phyloP scores from a whole-genome alignment of 2,329 filamentous ascomycete species.

The Tothia fuscella region DNA sequence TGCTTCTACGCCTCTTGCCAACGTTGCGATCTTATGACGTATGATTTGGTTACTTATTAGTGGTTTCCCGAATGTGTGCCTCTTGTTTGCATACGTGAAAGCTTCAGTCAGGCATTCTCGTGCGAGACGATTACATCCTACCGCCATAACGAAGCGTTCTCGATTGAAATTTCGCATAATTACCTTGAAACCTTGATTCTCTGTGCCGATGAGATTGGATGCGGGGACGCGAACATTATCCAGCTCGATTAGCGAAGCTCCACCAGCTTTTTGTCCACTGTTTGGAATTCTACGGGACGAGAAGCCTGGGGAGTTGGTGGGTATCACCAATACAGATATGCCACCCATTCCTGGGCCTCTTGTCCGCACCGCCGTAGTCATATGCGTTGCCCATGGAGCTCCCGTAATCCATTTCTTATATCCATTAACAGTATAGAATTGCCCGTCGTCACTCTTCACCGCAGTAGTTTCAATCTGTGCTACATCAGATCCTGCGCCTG shows the following conservation, averaged over 20 bases:
- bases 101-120: conserved; percentile 44
- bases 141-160: conserved; percentile 47
- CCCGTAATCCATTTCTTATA: conserved; percentile 60
- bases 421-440: conserved; percentile 56
- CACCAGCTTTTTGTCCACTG: conserved; percentile 54
- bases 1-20: conserved; percentile 48
- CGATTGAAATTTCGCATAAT: conserved; percentile 44
- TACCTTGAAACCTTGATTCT: conserved; percentile 44
- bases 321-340: conserved; percentile 47
- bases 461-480: conserved; percentile 52
- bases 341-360: conserved; percentile 41
- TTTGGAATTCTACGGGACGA: conserved; percentile 46
- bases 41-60: conserved; percentile 49
- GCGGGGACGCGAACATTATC: conserved; percentile 44
- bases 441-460: conserved; percentile 61
- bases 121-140: conserved; percentile 45
- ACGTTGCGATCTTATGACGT: conserved; percentile 45
- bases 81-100: conserved; percentile 37
- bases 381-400: conserved; percentile 47
- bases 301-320: conserved; percentile 39
- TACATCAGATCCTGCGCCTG: conserved; percentile 45
- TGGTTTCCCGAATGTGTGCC: conserved; percentile 47
- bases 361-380: conserved; percentile 50
- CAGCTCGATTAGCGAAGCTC: conserved; percentile 44
- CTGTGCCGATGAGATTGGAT: conserved; percentile 40